Percentiles rank a stretch among this genome's conserved stretches.
Evolutionary conservation across 371 early-diverging fungal species (phyloP).

Genomic region (Paramicrosporidium saccamoebae): DNA sequence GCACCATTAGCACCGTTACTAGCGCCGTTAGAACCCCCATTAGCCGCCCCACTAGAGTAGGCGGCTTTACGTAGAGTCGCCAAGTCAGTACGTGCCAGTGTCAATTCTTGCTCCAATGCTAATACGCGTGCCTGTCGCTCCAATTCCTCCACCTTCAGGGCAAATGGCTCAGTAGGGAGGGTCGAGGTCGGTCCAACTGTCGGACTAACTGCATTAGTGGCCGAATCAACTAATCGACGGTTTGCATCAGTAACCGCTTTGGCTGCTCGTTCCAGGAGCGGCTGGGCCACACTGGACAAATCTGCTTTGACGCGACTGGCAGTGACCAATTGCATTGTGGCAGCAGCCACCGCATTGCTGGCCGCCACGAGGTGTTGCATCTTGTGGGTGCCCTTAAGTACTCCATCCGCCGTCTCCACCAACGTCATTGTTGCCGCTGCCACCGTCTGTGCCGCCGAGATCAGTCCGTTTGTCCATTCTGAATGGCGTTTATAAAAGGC

Average conservation of each 20-base stretch:
- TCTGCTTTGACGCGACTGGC: conserved; percentile 78
- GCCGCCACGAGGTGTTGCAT: conserved; percentile 80
- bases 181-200: too few relatives aligned
- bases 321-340: conserved; percentile 84
- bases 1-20: too few relatives aligned
- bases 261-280: conserved; percentile 58
- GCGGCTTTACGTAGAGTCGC: too few relatives aligned
- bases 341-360: conserved; percentile 72
- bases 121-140: too few relatives aligned
- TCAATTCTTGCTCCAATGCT: too few relatives aligned
- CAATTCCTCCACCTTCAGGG: too few relatives aligned
- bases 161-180: too few relatives aligned
- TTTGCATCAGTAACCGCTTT: conserved; percentile 68
- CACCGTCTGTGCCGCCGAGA: conserved; percentile 81
- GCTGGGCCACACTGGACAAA: conserved; percentile 62
- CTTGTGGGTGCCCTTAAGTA: conserved; percentile 55
- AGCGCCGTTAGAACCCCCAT: too few relatives aligned
- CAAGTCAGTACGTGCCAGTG: too few relatives aligned
- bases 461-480: conserved; percentile 91
- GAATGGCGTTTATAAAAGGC: conserved; percentile 93
- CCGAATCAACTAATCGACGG: conserved; percentile 62
- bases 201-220: too few relatives aligned
- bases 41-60: too few relatives aligned
- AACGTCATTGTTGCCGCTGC: conserved; percentile 58
- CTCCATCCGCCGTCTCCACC: conserved; percentile 81